Evolutionary conservation across 2,329 filamentous ascomycete genomes (phyloP), one percentile per base, ranked within the genome.

Genomic region (Beauveria medogensis): DNA sequence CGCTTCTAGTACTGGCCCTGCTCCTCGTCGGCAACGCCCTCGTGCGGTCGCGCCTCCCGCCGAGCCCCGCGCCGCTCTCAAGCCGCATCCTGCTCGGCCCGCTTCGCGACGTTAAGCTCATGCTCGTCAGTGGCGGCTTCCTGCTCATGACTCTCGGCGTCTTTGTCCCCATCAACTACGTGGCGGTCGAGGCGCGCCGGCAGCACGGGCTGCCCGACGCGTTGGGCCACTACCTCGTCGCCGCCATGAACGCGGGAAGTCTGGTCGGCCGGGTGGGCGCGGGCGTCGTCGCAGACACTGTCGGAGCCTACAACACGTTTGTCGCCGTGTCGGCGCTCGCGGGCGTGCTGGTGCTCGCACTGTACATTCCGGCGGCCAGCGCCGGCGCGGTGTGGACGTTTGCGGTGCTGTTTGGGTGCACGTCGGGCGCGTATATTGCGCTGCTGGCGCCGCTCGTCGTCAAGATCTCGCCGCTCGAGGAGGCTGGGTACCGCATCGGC

Each of bases 391-490:
- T 73, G n/a, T 70, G 78, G 40, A 71, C 70, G 1, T 79, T 77
- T 63, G 69, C 75, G 0, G 68, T 72, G 5, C 66, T 78, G 18
- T 79, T 75, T 47, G 77, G 77, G 30, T 76, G 76, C 70, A 72
- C 68, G 57, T 77, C 74, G 0, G 75, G 75, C 22, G 75, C 75
- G 18, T 77, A 74, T 60, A 67, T 77, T 18, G 73, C 74, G 10
- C 67, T 78, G 4, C 68, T 74, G 12, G 69, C 71, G 8, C 71
- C 74, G 1, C 70, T 78, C 2, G 67, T 77, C 5, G 72, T 71
- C 1, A 80, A 87, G 64, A 82, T 87, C 62, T 82, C 79, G 0
- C 80, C 82, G 44, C 74, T 83, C 56, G 71, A 75, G 2, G 63
- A 64, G 55, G 78, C 86, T 5, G 84, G 84, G 0, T 76, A 81